phyloP scores from a whole-genome alignment of 2,329 filamentous ascomycete species.

The Cladosporium colombiae region DNA sequence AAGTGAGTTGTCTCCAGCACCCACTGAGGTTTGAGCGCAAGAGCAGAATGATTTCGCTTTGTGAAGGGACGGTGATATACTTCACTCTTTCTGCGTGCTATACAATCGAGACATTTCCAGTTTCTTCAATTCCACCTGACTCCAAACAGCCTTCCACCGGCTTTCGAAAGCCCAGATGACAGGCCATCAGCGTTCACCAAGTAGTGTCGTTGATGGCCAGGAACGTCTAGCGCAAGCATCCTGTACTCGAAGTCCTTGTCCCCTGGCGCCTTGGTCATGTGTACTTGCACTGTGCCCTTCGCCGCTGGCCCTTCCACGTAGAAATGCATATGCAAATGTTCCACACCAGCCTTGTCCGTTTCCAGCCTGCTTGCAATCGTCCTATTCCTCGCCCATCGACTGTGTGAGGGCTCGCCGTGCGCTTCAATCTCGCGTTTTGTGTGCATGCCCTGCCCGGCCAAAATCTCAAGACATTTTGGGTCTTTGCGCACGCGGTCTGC shows the following conservation, averaged over 20 bases:
- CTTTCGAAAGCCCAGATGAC: slow-evolving; percentile 40
- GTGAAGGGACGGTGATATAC: not conserved
- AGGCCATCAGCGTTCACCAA: slow-evolving; percentile 62
- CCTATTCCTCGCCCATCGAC: slow-evolving; percentile 73
- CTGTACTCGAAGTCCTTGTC: slow-evolving; percentile 73
- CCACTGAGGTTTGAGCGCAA: not conserved
- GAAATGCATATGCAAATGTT: slow-evolving; percentile 84
- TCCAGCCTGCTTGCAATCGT: slow-evolving; percentile 55
- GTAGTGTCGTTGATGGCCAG: slow-evolving; percentile 64
- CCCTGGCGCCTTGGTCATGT: slow-evolving; percentile 70
- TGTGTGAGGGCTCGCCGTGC: slow-evolving; percentile 77
- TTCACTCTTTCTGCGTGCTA: not conserved
- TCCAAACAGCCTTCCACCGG: slow-evolving; percentile 57
- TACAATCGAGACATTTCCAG: not conserved
- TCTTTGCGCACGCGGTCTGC: slow-evolving; percentile 77
- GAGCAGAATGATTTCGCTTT: not conserved
- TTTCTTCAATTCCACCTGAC: slow-evolving; percentile 55
- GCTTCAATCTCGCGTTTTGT: slow-evolving; percentile 69
- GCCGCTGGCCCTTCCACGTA: slow-evolving; percentile 78
- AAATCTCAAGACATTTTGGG: slow-evolving; percentile 66
- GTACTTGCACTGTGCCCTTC: slow-evolving; percentile 71
- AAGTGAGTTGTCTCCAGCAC: not conserved
- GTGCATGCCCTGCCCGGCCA: slow-evolving; percentile 63
- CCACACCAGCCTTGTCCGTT: slow-evolving; percentile 72
- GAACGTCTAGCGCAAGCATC: slow-evolving; percentile 77